phyloP scores from a whole-genome alignment of 805 yeast species.

The Sporopachydermia lactativora region DNA sequence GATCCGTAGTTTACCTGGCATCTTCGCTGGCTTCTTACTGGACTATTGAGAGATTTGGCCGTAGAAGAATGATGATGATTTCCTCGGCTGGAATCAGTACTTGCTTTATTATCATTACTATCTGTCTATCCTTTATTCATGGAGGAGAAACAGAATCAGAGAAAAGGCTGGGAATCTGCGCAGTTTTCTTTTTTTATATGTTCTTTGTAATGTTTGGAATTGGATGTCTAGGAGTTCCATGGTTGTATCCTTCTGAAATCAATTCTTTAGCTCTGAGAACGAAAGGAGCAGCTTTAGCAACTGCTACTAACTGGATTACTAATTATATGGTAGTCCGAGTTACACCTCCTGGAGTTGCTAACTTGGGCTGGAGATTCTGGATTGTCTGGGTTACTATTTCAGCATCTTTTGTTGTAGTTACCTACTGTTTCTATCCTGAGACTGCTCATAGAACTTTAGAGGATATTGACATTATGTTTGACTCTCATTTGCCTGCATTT shows the following conservation, averaged over 20 bases:
- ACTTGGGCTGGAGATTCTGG: conserved; percentile 46
- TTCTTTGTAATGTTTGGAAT: conserved; percentile 42
- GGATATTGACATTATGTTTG: conserved; percentile 19
- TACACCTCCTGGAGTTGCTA: conserved; percentile 38
- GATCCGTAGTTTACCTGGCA: conserved; percentile 8
- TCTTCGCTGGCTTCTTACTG: conserved; percentile 18
- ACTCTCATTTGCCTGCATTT: conserved; percentile 21
- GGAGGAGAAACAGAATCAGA: no score
- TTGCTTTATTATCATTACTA: conserved; percentile 25
- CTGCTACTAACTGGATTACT: conserved; percentile 52
- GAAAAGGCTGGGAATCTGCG: conserved; percentile 11
- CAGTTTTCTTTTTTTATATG: conserved; percentile 29
- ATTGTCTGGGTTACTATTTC: conserved; percentile 28
- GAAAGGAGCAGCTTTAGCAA: conserved; percentile 45
- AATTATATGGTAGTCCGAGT: conserved; percentile 58
- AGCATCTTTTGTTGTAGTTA: neutral
- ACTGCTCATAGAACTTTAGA: conserved; percentile 65
- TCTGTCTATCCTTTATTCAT: conserved; percentile 15
- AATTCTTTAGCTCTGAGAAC: conserved; percentile 46
- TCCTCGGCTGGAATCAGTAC: conserved; percentile 21
- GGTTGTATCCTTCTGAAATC: conserved; percentile 56
- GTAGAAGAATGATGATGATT: conserved; percentile 14
- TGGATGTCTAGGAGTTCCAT: conserved; percentile 42
- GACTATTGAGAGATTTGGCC: conserved; percentile 25
- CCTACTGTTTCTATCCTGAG: conserved; percentile 58